These are phyloP conservation scores for Cyberlindnera xylosilytica DNA, from an alignment of 805 yeast genomes.

Conservation along the genomic window DNA sequence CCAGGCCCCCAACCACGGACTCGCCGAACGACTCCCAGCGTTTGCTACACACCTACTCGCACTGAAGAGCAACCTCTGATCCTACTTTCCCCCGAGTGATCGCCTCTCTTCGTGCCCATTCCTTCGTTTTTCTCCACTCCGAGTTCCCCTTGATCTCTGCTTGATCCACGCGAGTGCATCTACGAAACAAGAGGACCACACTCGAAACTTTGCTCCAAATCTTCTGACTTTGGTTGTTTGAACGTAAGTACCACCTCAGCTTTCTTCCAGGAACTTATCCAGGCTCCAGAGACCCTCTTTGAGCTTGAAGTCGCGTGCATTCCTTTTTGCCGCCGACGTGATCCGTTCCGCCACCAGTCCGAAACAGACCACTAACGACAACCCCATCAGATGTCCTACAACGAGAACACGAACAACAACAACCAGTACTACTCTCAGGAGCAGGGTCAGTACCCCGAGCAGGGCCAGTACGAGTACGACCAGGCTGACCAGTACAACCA, in stretches of 20 bases:
- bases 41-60: not conserved
- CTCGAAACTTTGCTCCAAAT: not conserved
- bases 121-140: not conserved
- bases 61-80: not conserved
- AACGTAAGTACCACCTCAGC: constrained; percentile 1
- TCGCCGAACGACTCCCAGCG: not conserved
- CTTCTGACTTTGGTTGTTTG: not conserved
- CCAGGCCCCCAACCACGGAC: not conserved
- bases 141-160: not conserved
- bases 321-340: too few relatives aligned
- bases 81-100: not conserved
- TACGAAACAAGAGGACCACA: not conserved
- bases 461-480: constrained; percentile 25
- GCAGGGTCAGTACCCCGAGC: constrained; percentile 10
- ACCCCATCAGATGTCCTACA: constrained; percentile 14
- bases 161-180: not conserved
- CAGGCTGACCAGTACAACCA: constrained; percentile 36
- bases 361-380: not conserved
- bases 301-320: not conserved
- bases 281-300: too few relatives aligned
- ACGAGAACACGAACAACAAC: constrained; percentile 12
- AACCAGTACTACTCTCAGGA: constrained; percentile 11
- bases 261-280: too few relatives aligned
- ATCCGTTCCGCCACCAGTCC: not conserved
- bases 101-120: not conserved